Base-by-base conservation (phyloP, 139 green algal genomes). In the Edaphochlamys debaryana region DNA sequence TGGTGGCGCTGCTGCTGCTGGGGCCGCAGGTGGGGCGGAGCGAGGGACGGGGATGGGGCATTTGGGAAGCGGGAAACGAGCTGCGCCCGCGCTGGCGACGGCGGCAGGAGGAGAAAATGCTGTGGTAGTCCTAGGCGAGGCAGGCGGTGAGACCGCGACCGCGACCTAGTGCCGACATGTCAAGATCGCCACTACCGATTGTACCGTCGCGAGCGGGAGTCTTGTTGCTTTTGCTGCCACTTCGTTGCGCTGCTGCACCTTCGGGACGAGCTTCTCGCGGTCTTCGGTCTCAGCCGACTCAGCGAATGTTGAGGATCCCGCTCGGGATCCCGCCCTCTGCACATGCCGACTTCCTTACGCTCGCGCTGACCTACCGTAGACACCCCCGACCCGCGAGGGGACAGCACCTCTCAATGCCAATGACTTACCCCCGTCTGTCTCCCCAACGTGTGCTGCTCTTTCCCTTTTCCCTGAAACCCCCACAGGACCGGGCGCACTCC, bases 401-500 rank as follows among this genome's bases (percentile, higher is more conserved):
- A n/a, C n/a, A n/a, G n/a, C n/a, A n/a, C n/a, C n/a, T 9, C 45
- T 13, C 45, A 9, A 54, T 54, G 45, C 11, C 45, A 9, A 13
- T 54, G 45, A 54, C n/a, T 64, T 17, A n/a, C 56, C 56, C 22
- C 56, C 17, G 22, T n/a, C n/a, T n/a, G n/a, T n/a, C n/a, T n/a
- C n/a, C n/a, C n/a, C n/a, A n/a, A 32, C 17, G 5, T 64, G 22
- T 67, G 34, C 2, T 69, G n/a, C 74, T 48, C 29, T 30, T 48
- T n/a, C 40, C 22, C 56, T 42, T 45, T 5, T 32, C 22, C 36
- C 2, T 22, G 4, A 23, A 9, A 36, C 66, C 1, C 32, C 32
- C 6, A 2, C 93, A 97, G 86, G 93, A 95, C 76, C 85, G 93
- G 6, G 79, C 82, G 11, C 87, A 94, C 87, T 96, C 96, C 79